Conservation (phyloP, 768 basidiomycete species). For the Amanita muscaria region DNA sequence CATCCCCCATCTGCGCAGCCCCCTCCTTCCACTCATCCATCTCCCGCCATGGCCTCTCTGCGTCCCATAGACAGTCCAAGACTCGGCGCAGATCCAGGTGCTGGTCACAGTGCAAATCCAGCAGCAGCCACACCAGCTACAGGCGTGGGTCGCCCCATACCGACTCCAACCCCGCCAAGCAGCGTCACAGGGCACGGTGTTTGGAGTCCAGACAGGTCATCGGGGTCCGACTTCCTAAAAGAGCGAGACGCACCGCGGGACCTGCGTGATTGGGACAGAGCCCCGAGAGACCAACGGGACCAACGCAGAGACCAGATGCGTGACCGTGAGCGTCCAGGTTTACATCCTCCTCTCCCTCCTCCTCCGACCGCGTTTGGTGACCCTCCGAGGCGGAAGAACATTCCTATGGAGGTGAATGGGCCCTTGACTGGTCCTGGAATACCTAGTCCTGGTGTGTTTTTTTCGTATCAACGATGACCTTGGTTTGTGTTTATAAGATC, state of each 20-base stretch:
- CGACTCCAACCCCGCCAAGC: conserved; percentile 13
- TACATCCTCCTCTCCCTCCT: conserved; percentile 2
- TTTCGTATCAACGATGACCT: no score
- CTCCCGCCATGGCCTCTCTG: conserved; percentile 24
- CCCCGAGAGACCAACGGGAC: conserved; percentile 16
- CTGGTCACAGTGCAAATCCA: neutral
- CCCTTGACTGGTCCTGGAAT: conserved; percentile 7
- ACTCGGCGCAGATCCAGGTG: conserved; percentile 9
- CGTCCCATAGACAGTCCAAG: conserved; percentile 15
- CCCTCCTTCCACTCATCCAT: conserved; percentile 17
- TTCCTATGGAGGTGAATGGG: conserved; percentile 8
- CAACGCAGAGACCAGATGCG: conserved; percentile 6
- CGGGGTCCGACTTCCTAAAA: conserved; percentile 14
- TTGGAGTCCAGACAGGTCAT: conserved; percentile 7
- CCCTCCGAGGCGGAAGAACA: conserved; percentile 7
- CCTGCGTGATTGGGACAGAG: conserved; percentile 8
- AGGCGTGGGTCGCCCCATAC: conserved; percentile 13
- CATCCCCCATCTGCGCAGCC: conserved; percentile 2
- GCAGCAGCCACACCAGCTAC: neutral
- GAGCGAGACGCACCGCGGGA: conserved; percentile 19
- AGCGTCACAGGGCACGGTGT: conserved; percentile 10
- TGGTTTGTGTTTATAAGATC: no score
- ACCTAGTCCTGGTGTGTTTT: neutral
- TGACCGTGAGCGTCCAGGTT: conserved; percentile 7
- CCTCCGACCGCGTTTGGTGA: conserved; percentile 2